A percentile compares a stretch with the other conserved stretches of the same genome.
Conservation (phyloP, 2,329 filamentous ascomycete species). For the Fusarium sp. region DNA sequence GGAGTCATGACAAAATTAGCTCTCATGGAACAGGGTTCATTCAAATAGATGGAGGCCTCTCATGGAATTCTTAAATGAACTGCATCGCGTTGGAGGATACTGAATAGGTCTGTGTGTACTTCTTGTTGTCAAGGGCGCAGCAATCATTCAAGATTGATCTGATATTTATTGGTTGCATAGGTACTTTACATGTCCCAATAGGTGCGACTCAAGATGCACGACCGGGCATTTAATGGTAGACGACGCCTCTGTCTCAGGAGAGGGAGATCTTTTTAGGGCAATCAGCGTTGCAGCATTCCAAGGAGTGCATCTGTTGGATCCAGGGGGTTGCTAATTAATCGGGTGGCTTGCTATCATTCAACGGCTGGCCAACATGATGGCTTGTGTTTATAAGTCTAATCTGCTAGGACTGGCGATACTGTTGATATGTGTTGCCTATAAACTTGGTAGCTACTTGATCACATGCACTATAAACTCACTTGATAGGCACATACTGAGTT, state of each 20-base stretch:
- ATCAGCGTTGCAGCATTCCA: constrained; percentile 8
- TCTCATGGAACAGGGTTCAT: constrained; percentile 6
- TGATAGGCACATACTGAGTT: no score
- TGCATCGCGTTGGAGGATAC: not conserved
- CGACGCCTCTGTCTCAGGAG: constrained; percentile 25
- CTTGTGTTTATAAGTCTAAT: no score
- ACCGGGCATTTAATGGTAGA: not conserved
- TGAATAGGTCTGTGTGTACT: not conserved
- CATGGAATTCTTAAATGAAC: not conserved
- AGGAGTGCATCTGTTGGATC: constrained; percentile 6
- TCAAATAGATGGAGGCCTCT: constrained; percentile 9
- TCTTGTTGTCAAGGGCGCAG: no score
- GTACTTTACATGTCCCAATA: no score
- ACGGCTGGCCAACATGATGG: not conserved
- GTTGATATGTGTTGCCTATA: no score
- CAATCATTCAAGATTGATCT: no score
- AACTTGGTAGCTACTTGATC: not conserved
- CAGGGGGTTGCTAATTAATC: not conserved
- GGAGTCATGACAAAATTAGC: constrained; percentile 34
- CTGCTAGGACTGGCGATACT: not conserved
- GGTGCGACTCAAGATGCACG: not conserved
- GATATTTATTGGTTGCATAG: no score
- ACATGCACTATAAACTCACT: no score
- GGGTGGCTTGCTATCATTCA: constrained; percentile 2
- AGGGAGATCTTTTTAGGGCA: constrained; percentile 1